Evolutionary conservation across 441 rosid species (phyloP).

Genomic region (Syzygium malaccense): DNA sequence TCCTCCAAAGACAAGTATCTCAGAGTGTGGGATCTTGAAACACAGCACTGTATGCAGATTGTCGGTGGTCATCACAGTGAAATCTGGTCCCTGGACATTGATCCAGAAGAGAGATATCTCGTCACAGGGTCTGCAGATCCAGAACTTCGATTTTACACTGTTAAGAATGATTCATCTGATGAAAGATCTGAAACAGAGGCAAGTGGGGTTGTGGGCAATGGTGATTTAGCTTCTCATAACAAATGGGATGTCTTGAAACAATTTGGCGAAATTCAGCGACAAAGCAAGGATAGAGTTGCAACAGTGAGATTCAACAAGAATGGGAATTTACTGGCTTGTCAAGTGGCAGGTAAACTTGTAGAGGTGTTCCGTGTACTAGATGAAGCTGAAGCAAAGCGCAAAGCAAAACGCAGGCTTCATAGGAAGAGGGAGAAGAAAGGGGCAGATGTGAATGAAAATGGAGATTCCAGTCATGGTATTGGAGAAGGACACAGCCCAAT

Average conservation of each 20-base stretch:
- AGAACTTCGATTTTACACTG: slow-evolving; percentile 68
- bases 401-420: slow-evolving; percentile 82
- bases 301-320: slow-evolving; percentile 64
- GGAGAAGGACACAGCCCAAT: slow-evolving; percentile 25
- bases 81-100: slow-evolving; percentile 89
- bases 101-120: slow-evolving; percentile 69
- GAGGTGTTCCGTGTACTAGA: slow-evolving; percentile 66
- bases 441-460: slow-evolving; percentile 25
- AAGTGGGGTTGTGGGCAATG: slow-evolving; percentile 20
- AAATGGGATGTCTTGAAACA: slow-evolving; percentile 74
- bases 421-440: slow-evolving; percentile 86
- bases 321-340: slow-evolving; percentile 86
- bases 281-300: slow-evolving; percentile 80
- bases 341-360: slow-evolving; percentile 81
- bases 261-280: slow-evolving; percentile 84
- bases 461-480: slow-evolving; percentile 23
- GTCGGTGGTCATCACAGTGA: slow-evolving; percentile 95
- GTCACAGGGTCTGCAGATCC: slow-evolving; percentile 85
- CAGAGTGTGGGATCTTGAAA: slow-evolving; percentile 99
- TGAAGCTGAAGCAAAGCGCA: slow-evolving; percentile 77
- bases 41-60: slow-evolving; percentile 90
- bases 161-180: slow-evolving; percentile 36
- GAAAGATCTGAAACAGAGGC: slow-evolving; percentile 21
- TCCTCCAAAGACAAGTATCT: slow-evolving; percentile 94
- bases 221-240: slow-evolving; percentile 30